Base-by-base conservation (phyloP, 352 stramenopile genomes). In the Phytophthora nicotianae region DNA sequence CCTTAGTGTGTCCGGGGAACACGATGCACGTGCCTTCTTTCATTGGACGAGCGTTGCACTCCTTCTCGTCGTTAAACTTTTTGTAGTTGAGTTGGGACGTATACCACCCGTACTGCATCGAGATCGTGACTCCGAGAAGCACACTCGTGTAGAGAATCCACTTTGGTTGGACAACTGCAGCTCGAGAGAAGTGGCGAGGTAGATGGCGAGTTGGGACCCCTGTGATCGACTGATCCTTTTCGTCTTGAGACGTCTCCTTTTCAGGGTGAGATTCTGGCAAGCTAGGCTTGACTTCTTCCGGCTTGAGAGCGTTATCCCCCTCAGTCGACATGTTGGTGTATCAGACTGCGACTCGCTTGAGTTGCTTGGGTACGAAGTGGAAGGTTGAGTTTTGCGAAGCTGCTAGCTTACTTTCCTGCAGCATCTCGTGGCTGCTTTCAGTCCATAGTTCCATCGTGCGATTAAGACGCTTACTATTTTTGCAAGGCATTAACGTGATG, bases 71-170 rank as follows among this genome's bases (percentile, higher is more conserved):
- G 57, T 78, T 73, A 42, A 72, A 82, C 23, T 60, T 65, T 16
- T 42, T 21, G n/a, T 62, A 63, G 43, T 76, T 79, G 50, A 79
- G 56, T 47, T 82, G 66, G 9, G 56, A 65, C n/a, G 66, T 74
- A 21, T 55, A 74, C 70, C 70, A 82, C 16, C 74, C 74, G 51
- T 75, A 75, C 40, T 82, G 70, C 40, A 75, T 54, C 20, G 66
- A 47, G 9, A 64, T 53, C 10, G 61, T 38, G 7, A 77, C 43
- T 7, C 48, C 62, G 0, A 74, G 41, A 3, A 57, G 20, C 1
- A 52, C 46, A 41, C 58, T 70, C 16, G 61, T 32, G 59, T 82
- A 82, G 5, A 82, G 38, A 17, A 79, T 62, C 60, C 54, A 70
- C n/a, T 53, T 68, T 19, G 69, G 64, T 8, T 70, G 49, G n/a